Evolutionary conservation across 106 monocot species (phyloP).

Genomic region (Acorus calamus): DNA sequence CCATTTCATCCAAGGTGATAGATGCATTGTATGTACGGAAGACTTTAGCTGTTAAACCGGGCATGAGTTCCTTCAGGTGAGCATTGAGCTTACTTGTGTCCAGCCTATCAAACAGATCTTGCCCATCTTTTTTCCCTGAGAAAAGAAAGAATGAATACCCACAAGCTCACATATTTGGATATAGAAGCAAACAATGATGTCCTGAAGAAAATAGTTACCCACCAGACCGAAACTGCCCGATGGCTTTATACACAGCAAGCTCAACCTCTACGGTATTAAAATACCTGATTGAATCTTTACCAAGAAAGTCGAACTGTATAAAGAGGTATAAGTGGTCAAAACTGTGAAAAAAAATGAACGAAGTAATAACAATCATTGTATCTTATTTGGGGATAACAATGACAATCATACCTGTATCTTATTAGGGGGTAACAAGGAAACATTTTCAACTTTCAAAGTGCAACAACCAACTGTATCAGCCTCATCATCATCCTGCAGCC

Average conservation of each 20-base stretch:
- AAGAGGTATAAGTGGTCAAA: constrained; percentile 1
- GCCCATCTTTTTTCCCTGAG: constrained; percentile 4
- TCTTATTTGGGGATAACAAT: background rate
- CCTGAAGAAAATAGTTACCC: background rate
- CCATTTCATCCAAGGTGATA: constrained; percentile 81
- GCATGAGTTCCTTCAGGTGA: constrained; percentile 85
- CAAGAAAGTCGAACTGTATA: constrained; percentile 90
- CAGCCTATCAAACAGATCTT: constrained; percentile 72
- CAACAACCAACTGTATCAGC: constrained; percentile 98
- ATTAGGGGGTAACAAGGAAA: constrained; percentile 67
- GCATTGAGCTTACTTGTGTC: constrained; percentile 88
- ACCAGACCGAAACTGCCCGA: constrained; percentile 70
- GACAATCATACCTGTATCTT: constrained; percentile 52
- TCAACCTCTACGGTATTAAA: constrained; percentile 90
- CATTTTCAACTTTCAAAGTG: constrained; percentile 93
- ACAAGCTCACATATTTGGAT: no score
- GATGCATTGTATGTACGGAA: constrained; percentile 98
- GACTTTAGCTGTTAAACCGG: constrained; percentile 88
- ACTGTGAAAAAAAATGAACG: no score
- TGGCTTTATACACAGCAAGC: constrained; percentile 69
- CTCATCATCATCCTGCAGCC: constrained; percentile 84
- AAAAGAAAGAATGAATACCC: no score
- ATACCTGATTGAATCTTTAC: constrained; percentile 97
- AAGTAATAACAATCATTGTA: background rate
- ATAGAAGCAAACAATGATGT: no score